A percentile compares a stretch with the other conserved stretches of the same genome.
These are phyloP conservation scores for Pleurotus tuber-regium DNA, from an alignment of 768 basidiomycete species.

Conservation along the genomic window DNA sequence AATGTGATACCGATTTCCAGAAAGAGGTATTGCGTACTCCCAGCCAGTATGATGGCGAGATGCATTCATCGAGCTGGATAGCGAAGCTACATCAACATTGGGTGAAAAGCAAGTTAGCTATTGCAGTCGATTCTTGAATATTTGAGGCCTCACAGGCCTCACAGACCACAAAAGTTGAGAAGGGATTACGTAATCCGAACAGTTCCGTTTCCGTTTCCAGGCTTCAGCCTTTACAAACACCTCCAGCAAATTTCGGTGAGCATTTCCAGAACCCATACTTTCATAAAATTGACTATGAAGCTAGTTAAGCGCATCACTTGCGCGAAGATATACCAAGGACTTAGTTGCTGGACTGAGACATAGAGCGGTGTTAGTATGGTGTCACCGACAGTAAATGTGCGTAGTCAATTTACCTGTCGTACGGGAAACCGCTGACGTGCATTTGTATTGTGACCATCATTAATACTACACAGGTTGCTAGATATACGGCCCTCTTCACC, in stretches of 20 bases:
- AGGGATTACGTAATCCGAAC: constrained; percentile 10
- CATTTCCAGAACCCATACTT: neutral
- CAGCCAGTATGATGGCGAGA: too few relatives aligned
- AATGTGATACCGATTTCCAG: too few relatives aligned
- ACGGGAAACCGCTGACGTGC: neutral
- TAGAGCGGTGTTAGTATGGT: constrained; percentile 43
- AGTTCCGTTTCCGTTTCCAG: constrained; percentile 4
- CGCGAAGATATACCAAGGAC: constrained; percentile 3
- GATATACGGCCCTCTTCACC: constrained; percentile 86
- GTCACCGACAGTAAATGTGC: constrained; percentile 75
- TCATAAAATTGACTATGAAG: neutral
- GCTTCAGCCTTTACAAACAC: neutral
- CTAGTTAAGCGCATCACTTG: neutral
- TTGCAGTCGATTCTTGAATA: too few relatives aligned
- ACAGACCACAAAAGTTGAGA: neutral
- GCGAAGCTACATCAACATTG: too few relatives aligned
- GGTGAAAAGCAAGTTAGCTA: too few relatives aligned
- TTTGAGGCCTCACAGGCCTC: too few relatives aligned
- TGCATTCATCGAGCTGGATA: too few relatives aligned
- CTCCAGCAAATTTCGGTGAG: constrained; percentile 4
- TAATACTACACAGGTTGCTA: constrained; percentile 66
- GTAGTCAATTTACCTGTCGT: constrained; percentile 23
- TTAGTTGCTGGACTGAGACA: neutral
- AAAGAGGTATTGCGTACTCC: too few relatives aligned
- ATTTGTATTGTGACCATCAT: neutral